Evolutionary conservation across 2,329 filamentous ascomycete species (phyloP), one percentile per base, ranked within the genome.

Genomic region (Herpotrichia juniperi): DNA sequence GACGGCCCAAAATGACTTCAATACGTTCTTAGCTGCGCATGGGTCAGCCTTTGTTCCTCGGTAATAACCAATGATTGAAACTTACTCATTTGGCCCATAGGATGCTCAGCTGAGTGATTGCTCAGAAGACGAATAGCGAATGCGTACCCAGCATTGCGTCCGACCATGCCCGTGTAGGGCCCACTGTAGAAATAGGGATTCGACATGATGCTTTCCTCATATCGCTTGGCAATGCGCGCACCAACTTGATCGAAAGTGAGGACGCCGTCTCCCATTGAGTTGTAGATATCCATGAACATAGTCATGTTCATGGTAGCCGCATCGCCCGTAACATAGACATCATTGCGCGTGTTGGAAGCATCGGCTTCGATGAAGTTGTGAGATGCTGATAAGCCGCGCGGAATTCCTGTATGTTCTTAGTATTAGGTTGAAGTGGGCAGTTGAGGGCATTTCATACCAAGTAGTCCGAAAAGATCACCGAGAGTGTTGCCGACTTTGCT

Each of bases 141-240:
- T 25, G 58, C 44, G 42, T 63, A 55, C 5, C 77, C 80, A 11
- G 81, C 79, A 42, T 81, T 80, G 0, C 78, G 76, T 6, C 74
- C 76, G 17, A 82, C 62, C 46, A 81, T 70, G 12, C 81, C 81
- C 2, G 78, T 80, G 47, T 79, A 76, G 1, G 81, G 82, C 1
- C 80, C 80, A 46, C 80, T 82, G 68, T 81, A 84, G 63, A 83
- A 83, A 42, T 80, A 72, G 0, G 81, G 80, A 61, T 85, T 85
- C 22, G 74, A 77, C 21, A 69, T 65, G 9, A 82, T 76, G 34
- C 75, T 79, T 58, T 83, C 69, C 12, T 79, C 57, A 61, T 79
- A 81, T 2, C 81, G 76, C 12, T 71, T 57, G 14, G 62, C 62
- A 32, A 64, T 63, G 39, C 51, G 63, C 25, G 60, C 62, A 30